Evolutionary conservation across 805 yeast species (phyloP), one percentile per base, ranked within the genome.

Genomic region (Zygosaccharomyces pseudorouxii): DNA sequence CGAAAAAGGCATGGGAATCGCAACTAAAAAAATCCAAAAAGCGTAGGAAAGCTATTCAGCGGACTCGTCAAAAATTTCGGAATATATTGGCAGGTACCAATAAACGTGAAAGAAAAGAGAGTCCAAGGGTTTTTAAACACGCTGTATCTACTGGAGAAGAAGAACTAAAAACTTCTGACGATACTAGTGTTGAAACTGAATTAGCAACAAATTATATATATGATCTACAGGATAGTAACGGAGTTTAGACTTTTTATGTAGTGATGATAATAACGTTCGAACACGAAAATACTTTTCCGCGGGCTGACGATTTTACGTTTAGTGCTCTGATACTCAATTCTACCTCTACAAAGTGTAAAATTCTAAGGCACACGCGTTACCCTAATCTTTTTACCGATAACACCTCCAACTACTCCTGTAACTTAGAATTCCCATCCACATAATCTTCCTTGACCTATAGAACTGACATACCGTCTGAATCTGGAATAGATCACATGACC

Each of bases 171-270:
- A 25, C 22, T 8, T 30, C 30, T 23, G 57, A 54, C 37, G 46
- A 48, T 23, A 52, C 50, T n/a, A 62, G 65, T 41, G 47, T 55
- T 12, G 69, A 65, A 36, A 65, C 69, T 2, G 59, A 60, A 41
- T 52, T 65, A 31, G 60, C 63, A 6, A 60, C 67, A 42, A 65
- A 65, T 41, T 55, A 55, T 41, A 59, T 65, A n/a, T 64, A 58
- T 36, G 53, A 60, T 38, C 56, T 55, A 37, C 54, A 51, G 28
- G 44, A 46, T 16, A 35, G 38, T 29, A 38, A 33, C n/a, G 46
- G 31, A 18, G 30, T 31, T 42, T 42, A 31, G 16, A 16, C 16
- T 12, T 22, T 42, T 10, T 42, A 31, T 19, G 20, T 42, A 41
- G 16, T 36, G 27, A 33, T 16, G 18, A 33, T 33, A 8, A 33